A percentile compares a stretch with the other conserved stretches of the same genome.
These are phyloP conservation scores for Fragaria vesca DNA, from an alignment of 306 rosid species.

Conservation along the genomic window DNA sequence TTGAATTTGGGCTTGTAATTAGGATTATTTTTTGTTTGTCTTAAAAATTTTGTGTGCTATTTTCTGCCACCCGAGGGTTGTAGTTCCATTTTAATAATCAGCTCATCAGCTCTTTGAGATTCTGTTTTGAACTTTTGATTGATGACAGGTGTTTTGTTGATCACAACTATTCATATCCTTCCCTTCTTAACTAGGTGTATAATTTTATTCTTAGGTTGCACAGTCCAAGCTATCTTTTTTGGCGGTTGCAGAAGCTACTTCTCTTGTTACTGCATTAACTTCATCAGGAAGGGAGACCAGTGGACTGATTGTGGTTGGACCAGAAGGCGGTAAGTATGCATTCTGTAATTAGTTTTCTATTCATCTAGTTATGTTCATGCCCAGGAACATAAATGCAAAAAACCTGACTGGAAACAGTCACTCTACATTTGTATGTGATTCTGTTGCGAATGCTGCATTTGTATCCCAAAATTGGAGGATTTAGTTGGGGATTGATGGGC, in stretches of 20 bases:
- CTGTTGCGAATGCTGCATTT: neutral
- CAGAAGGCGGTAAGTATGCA: constrained; percentile 80
- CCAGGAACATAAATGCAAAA: neutral
- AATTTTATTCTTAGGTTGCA: constrained; percentile 45
- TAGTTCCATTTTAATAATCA: neutral
- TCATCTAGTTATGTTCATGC: neutral
- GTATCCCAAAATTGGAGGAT: neutral
- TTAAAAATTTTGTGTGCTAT: neutral
- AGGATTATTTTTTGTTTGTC: neutral
- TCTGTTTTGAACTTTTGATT: neutral
- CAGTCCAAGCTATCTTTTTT: constrained; percentile 66
- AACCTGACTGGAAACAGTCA: neutral
- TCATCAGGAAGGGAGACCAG: constrained; percentile 40
- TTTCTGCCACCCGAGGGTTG: neutral
- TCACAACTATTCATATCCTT: constrained; percentile 1
- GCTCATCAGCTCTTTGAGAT: neutral
- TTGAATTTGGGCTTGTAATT: neutral
- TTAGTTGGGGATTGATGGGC: neutral
- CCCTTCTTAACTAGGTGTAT: neutral
- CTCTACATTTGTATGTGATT: neutral
- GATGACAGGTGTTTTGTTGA: neutral
- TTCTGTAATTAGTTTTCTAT: neutral
- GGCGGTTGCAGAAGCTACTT: constrained; percentile 74
- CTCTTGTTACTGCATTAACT: constrained; percentile 60
- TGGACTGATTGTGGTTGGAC: constrained; percentile 80